Conservation (phyloP, 352 stramenopile species). For the Phytophthora rubi region DNA sequence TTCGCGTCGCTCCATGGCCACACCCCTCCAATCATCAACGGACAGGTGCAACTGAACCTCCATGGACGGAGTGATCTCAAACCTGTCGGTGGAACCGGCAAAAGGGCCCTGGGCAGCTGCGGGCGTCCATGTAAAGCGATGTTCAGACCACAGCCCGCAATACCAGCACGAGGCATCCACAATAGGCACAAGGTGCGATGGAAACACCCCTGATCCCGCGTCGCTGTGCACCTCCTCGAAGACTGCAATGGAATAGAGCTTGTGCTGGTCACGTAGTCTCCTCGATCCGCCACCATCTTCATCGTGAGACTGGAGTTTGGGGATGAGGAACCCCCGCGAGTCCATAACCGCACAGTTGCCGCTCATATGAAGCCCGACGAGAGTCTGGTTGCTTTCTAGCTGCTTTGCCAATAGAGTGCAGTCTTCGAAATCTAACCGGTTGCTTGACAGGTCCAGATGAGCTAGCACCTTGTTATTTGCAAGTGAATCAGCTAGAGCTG, state of each 20-base stretch:
- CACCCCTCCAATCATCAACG: conserved; percentile 72
- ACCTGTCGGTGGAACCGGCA: conserved; percentile 33
- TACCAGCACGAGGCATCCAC: conserved; percentile 84
- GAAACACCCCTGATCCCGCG: conserved; percentile 54
- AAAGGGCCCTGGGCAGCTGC: conserved; percentile 43
- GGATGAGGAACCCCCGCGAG: conserved; percentile 69
- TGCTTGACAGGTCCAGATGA: conserved; percentile 79
- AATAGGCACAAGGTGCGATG: conserved; percentile 52
- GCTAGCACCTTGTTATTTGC: conserved; percentile 80
- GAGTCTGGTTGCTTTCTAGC: conserved; percentile 74
- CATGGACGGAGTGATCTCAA: conserved; percentile 46
- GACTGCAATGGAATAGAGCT: conserved; percentile 74
- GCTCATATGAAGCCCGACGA: conserved; percentile 79
- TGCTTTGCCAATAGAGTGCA: conserved; percentile 65
- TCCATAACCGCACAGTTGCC: conserved; percentile 76
- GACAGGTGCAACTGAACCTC: conserved; percentile 66
- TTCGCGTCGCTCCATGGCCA: conserved; percentile 66
- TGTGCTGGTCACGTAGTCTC: conserved; percentile 73
- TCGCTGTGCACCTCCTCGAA: conserved; percentile 79
- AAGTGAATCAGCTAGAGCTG: conserved; percentile 63
- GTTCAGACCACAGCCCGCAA: conserved; percentile 75
- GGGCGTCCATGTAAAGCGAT: conserved; percentile 76
- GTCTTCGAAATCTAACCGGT: conserved; percentile 68
- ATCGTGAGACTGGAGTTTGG: conserved; percentile 46
- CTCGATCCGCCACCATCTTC: conserved; percentile 29